Percentiles rank a stretch among this genome's conserved stretches.
phyloP scores from a whole-genome alignment of 352 stramenopile species.

The Thraustochytrium striatum region DNA sequence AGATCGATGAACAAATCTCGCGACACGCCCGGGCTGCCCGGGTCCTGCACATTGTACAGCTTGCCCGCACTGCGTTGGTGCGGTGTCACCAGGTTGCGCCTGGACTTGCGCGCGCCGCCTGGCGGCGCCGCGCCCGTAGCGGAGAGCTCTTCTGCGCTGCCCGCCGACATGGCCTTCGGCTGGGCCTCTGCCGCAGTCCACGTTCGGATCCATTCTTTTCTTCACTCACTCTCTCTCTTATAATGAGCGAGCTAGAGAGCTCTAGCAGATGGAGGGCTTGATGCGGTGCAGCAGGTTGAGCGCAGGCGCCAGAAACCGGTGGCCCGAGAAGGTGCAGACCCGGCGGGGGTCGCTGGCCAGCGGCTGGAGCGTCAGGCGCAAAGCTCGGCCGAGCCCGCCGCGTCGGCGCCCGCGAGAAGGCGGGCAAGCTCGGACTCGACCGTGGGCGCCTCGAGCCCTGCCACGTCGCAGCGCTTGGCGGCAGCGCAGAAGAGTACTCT shows the following conservation, averaged over 20 bases:
- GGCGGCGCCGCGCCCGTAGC: background rate
- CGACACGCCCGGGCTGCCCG: background rate
- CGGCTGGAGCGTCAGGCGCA: background rate
- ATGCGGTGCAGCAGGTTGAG: background rate
- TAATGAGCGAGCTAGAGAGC: background rate
- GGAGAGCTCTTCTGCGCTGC: background rate
- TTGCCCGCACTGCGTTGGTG: too few species aligned
- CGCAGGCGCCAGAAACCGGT: background rate
- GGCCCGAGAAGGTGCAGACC: background rate
- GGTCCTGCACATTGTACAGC: too few species aligned
- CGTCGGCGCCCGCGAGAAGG: too few species aligned
- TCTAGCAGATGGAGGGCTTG: background rate
- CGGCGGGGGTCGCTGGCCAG: background rate
- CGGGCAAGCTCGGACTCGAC: too few species aligned
- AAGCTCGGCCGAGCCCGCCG: too few species aligned
- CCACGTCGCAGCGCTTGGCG: too few species aligned
- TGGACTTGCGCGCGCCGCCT: background rate
- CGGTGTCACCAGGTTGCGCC: too few species aligned
- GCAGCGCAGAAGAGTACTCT: too few species aligned
- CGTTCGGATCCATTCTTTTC: background rate
- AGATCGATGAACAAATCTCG: slow-evolving; percentile 16
- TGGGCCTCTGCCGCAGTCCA: background rate
- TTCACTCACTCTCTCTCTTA: background rate
- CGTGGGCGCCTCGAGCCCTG: too few species aligned
- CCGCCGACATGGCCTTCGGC: background rate